Evolutionary conservation across 2,329 filamentous ascomycete species (phyloP), one percentile per base, ranked within the genome.

Genomic region (Paracoccidioides lutzii): DNA sequence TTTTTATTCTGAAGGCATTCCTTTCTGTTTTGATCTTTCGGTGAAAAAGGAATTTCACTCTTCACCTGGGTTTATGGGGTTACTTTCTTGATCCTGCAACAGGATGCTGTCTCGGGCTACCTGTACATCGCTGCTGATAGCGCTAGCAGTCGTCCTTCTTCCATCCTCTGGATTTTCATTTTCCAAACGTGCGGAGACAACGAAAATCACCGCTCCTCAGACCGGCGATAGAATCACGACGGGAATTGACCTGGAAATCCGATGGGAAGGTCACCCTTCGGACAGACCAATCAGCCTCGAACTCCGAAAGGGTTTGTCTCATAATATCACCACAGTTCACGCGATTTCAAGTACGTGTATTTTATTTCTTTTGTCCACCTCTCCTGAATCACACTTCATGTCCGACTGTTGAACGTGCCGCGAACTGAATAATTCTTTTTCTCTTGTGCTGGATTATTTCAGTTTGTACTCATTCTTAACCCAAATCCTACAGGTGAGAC

Each of bases 271-370:
- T 12, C 37, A 53, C 30, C 49, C 50, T 15, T 55, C 54, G 7
- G 33, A 41, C n/a, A 46, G 52, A 9, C 10, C 54, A 28, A 50
- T 59, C n/a, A 49, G 53, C 14, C 45, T 60, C 32, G 53, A 57
- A 33, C 38, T 59, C 32, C 46, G 55, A 51, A 59, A 59, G 38
- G 58, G 58, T 8, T 3, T 22, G 3, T 37, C 56, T 5, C 32
- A 56, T 3, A 58, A 57, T 43, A 15, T 59, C 14, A 58, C 52
- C 42, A 57, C 49, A 2, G 56, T 59, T 32, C 58, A 59, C 41
- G 37, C 53, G 30, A 58, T 59, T 45, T 37, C 56, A 3, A 42
- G 58, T 59, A 53, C 52, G 56, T 59, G n/a, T 51, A 30, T 12
- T 14, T 30, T 30, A 10, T 9, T 40, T 40, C 10, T 4, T 28